phyloP scores from a whole-genome alignment of 768 basidiomycete genomes.

The Naganishia onofrii region DNA sequence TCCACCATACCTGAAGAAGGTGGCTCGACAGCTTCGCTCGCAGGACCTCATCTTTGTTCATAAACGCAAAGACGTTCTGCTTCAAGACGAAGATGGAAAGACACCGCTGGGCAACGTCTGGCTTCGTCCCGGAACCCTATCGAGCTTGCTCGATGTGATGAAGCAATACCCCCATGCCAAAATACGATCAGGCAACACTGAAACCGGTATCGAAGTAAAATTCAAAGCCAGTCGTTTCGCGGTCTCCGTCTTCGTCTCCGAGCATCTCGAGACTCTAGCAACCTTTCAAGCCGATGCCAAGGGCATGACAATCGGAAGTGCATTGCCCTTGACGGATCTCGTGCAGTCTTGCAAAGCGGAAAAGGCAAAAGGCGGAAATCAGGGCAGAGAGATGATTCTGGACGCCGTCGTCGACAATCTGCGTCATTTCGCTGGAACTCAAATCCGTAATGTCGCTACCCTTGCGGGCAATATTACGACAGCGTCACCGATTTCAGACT shows the following conservation, averaged over 20 bases:
- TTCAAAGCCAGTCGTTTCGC: constrained; percentile 37
- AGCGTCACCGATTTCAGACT: constrained; percentile 37
- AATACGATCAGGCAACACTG: constrained; percentile 38
- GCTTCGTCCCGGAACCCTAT: constrained; percentile 39
- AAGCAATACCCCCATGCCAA: constrained; percentile 34
- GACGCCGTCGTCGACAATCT: constrained; percentile 38
- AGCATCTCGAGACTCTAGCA: constrained; percentile 25
- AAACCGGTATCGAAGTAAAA: constrained; percentile 40
- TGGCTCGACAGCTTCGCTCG: not conserved
- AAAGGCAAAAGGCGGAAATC: not conserved
- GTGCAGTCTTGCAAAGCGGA: constrained; percentile 25
- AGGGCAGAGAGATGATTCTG: constrained; percentile 21
- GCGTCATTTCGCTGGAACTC: constrained; percentile 38
- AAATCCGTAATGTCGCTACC: constrained; percentile 40
- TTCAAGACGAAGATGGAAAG: constrained; percentile 28
- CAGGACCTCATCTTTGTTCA: constrained; percentile 28
- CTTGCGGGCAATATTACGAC: constrained; percentile 42
- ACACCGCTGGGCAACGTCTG: constrained; percentile 30
- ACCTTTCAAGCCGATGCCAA: constrained; percentile 15
- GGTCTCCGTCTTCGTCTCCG: constrained; percentile 38
- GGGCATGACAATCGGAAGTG: constrained; percentile 27
- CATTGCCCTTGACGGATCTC: constrained; percentile 28
- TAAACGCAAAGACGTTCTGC: constrained; percentile 25
- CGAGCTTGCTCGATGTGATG: constrained; percentile 35
- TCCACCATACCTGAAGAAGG: constrained; percentile 36